A percentile compares a stretch with the other conserved stretches of the same genome.
Conservation (phyloP, 2,329 filamentous ascomycete genomes). For the Diaporthe sp. region DNA sequence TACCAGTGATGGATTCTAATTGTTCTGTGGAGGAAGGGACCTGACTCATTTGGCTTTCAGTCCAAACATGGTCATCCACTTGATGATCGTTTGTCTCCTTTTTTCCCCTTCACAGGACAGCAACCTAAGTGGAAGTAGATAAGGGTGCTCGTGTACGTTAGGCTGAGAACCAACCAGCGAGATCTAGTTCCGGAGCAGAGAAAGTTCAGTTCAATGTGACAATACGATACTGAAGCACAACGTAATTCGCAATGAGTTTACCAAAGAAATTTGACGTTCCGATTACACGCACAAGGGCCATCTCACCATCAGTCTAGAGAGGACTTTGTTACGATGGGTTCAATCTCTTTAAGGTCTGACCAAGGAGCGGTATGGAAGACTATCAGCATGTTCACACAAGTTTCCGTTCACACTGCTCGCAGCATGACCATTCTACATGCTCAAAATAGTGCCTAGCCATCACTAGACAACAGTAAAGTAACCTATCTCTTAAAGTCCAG, state of each 20-base stretch:
- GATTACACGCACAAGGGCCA: slow-evolving; percentile 74
- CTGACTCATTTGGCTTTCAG: background rate
- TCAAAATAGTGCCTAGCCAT: background rate
- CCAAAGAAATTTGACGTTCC: slow-evolving; percentile 51
- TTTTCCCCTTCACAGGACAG: background rate
- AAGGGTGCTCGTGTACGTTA: background rate
- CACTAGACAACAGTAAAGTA: background rate
- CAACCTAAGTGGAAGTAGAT: background rate
- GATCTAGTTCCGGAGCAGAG: background rate
- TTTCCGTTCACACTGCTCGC: background rate
- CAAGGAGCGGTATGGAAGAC: background rate
- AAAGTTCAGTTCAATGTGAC: background rate
- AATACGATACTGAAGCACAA: background rate
- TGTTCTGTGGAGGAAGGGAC: background rate
- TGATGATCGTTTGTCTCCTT: background rate
- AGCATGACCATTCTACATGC: background rate
- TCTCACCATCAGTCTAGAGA: slow-evolving; percentile 68
- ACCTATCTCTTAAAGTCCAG: background rate
- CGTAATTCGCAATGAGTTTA: no score
- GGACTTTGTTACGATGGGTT: background rate
- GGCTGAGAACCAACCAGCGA: background rate
- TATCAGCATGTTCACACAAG: background rate
- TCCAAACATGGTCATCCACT: background rate
- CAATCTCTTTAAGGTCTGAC: background rate
- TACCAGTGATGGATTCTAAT: background rate